A percentile compares a stretch with the other conserved stretches of the same genome.
Conservation (phyloP, 179 eudicot species). For the Silene noctiflora region DNA sequence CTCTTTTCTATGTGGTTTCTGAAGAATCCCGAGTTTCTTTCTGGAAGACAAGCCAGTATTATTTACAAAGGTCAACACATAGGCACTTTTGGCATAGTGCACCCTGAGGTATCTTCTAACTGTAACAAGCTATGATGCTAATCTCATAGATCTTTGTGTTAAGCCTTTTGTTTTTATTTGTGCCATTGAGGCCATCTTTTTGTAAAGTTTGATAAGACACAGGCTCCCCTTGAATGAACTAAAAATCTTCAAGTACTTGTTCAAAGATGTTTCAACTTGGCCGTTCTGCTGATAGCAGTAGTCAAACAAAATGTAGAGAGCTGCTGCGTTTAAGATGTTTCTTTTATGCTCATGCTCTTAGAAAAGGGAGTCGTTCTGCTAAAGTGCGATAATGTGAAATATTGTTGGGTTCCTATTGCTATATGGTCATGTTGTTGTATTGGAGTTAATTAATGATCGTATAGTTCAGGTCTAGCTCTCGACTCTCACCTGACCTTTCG, state of each 20-base stretch:
- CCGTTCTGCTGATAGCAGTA: not conserved
- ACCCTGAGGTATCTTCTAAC: conserved; percentile 66
- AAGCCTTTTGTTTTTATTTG: not conserved
- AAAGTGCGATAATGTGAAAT: too few relatives aligned
- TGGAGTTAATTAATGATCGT: too few relatives aligned
- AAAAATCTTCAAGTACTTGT: not conserved
- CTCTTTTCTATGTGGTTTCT: conserved; percentile 16
- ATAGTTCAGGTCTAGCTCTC: too few relatives aligned
- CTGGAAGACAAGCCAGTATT: conserved; percentile 83
- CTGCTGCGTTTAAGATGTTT: too few relatives aligned
- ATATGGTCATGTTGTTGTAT: too few relatives aligned
- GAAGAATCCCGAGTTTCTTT: conserved; percentile 82
- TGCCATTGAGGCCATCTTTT: not conserved
- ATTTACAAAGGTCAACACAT: conserved; percentile 70
- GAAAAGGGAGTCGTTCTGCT: too few relatives aligned
- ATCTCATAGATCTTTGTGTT: not conserved
- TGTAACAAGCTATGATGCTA: not conserved
- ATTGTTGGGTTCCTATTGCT: too few relatives aligned
- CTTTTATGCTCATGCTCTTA: too few relatives aligned
- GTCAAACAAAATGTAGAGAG: too few relatives aligned
- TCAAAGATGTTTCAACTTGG: not conserved
- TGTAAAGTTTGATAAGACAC: not conserved
- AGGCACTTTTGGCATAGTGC: conserved; percentile 90
- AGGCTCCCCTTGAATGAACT: not conserved
- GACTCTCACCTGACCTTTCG: too few relatives aligned